phyloP scores from a whole-genome alignment of 2,329 filamentous ascomycete genomes.

The Microsporum audouinii region DNA sequence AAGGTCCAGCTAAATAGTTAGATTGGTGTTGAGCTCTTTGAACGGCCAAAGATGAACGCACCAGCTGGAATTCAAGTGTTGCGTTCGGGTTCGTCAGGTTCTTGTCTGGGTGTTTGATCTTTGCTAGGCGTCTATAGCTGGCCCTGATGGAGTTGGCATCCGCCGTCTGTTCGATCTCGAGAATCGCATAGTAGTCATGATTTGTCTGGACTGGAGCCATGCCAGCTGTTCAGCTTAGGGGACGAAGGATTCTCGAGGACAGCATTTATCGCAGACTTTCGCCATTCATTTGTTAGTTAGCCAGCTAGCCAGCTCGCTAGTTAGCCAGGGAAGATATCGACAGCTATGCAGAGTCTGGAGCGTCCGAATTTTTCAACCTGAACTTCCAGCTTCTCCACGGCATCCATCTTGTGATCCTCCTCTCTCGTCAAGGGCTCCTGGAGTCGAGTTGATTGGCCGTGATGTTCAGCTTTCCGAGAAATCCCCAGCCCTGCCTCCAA shows the following conservation, averaged over 20 bases:
- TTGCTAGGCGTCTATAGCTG: constrained; percentile 11
- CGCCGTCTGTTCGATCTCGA: constrained; percentile 9
- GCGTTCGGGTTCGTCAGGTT: constrained; percentile 7
- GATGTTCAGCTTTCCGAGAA: too few species aligned
- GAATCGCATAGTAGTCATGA: constrained; percentile 13
- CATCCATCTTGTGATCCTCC: too few species aligned
- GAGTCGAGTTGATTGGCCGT: too few species aligned
- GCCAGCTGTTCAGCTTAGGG: background rate
- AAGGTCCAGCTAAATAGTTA: background rate
- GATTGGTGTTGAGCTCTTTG: background rate
- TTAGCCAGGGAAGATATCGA: too few species aligned
- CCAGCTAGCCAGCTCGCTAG: background rate
- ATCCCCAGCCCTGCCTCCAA: too few species aligned
- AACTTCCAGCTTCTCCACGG: too few species aligned
- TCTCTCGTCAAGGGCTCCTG: too few species aligned
- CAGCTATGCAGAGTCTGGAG: too few species aligned
- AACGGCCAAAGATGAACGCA: background rate
- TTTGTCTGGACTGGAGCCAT: background rate
- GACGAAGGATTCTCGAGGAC: background rate
- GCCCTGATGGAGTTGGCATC: constrained; percentile 7
- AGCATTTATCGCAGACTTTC: background rate
- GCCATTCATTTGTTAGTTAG: background rate
- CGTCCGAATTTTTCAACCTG: too few species aligned
- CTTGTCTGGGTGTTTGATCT: constrained; percentile 12
- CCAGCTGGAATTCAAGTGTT: constrained; percentile 12